Percentiles rank a stretch among this genome's conserved stretches.
Conservation (phyloP, 2,329 filamentous ascomycete species). For the Aaosphaeria pasadenensis region DNA sequence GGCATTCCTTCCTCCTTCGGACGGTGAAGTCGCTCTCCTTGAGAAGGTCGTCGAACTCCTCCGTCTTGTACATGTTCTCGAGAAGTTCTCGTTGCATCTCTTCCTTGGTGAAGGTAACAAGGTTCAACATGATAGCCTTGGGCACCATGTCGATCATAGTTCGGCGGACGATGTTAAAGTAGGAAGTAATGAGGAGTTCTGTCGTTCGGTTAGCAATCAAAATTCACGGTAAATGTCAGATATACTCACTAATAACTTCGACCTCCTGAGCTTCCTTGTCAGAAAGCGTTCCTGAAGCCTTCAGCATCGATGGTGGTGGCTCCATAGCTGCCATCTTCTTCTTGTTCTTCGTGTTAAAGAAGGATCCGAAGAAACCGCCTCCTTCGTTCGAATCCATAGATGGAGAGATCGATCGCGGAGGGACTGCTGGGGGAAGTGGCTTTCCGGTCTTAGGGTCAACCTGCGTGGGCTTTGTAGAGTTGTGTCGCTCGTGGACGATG, state of each 20-base stretch:
- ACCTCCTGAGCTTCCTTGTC: constrained; percentile 96
- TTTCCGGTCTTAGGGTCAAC: constrained; percentile 99
- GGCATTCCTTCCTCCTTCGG: constrained; percentile 92
- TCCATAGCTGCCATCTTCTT: constrained; percentile 99
- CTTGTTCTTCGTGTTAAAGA: constrained; percentile 99
- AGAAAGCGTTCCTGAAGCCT: constrained; percentile 88
- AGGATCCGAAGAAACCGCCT: constrained; percentile 91
- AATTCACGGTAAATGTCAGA: constrained; percentile 36
- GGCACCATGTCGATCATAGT: constrained; percentile 99
- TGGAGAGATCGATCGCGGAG: constrained; percentile 73
- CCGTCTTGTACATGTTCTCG: constrained; percentile 93
- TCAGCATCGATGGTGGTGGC: constrained; percentile 84
- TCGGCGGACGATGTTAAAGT: constrained; percentile 96
- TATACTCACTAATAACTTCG: constrained; percentile 83
- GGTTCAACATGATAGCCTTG: constrained; percentile 96
- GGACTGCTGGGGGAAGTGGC: constrained; percentile 68
- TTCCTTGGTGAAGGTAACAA: constrained; percentile 95
- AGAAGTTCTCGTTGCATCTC: constrained; percentile 97
- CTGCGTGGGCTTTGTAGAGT: constrained; percentile 77
- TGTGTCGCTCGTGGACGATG: constrained; percentile 91
- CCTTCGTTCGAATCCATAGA: constrained; percentile 62
- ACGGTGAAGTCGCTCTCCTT: constrained; percentile 98
- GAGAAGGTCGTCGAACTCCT: constrained; percentile 87
- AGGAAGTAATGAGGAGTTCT: constrained; percentile 94
- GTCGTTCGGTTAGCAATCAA: constrained; percentile 13